Evolutionary conservation across 164 flowering plant genomes (phyloP), one percentile per base, ranked within the genome.

Genomic region (Piper betle): DNA sequence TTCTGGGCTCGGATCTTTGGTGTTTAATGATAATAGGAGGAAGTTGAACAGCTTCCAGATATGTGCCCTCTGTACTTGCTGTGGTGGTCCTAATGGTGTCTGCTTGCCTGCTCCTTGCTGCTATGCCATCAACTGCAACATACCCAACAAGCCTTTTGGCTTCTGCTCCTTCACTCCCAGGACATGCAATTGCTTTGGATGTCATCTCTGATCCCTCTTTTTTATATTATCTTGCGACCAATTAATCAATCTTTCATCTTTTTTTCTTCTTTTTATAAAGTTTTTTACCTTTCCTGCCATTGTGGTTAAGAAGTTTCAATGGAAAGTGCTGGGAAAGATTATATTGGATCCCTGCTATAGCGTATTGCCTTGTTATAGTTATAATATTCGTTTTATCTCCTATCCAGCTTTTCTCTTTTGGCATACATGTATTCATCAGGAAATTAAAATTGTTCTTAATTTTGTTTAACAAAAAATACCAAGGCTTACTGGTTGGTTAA

Each of bases 81-180:
- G 97, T 75, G 92, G 92, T n/a, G 88, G 92, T 2, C 79, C 85
- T 6, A 86, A 73, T 64, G 81, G 82, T 10, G 67, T 81, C 17
- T 91, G 96, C 64, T 61, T 91, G 71, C 81, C 88, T 39, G 81
- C 94, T 60, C 96, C 97, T 61, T 91, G 97, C 70, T 91, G 97
- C 80, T 91, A 87, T 75, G 82, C 93, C 37, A 91, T 91, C 77
- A 88, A 84, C 66, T 91, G 97, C 88, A 88, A 88, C 77, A 84
- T 91, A 6, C 97, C 96, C 53, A 84, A 91, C 77, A 81, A 86
- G 68, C 96, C 48, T 88, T 91, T n/a, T n/a, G n/a, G n/a, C n/a
- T n/a, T n/a, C n/a, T n/a, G n/a, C n/a, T n/a, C n/a, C n/a, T n/a
- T n/a, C 78, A 82, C 87, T 50, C 97, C 97, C 68, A 84, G 81